A percentile compares a stretch with the other conserved stretches of the same genome.
These are phyloP conservation scores for Coleophoma eucalyptorum DNA, from an alignment of 2,329 filamentous ascomycete genomes.

Conservation along the genomic window DNA sequence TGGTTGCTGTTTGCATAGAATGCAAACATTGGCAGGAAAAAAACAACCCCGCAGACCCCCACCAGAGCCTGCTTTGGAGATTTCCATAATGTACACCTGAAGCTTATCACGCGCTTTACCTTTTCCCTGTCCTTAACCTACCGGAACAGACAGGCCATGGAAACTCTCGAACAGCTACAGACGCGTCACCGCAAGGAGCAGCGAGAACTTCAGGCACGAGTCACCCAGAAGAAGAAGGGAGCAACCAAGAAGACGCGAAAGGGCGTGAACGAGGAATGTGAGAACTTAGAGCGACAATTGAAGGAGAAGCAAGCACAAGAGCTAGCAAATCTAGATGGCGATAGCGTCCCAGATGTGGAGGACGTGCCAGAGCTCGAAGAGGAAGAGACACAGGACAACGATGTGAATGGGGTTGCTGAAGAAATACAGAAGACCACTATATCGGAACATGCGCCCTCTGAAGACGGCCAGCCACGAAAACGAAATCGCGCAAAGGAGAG, in stretches of 20 bases:
- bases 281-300: constrained; percentile 61
- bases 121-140: not conserved
- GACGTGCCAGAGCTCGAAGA: constrained; percentile 14
- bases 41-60: not conserved
- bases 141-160: constrained; percentile 23
- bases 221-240: constrained; percentile 95
- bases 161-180: constrained; percentile 72
- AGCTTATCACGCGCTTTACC: not conserved
- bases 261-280: constrained; percentile 73
- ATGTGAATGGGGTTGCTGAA: constrained; percentile 11
- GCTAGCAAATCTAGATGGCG: constrained; percentile 38
- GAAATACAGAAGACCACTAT: constrained; percentile 16
- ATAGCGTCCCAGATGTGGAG: constrained; percentile 9
- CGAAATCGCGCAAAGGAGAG: constrained; percentile 90
- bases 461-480: constrained; percentile 47
- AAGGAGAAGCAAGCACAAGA: constrained; percentile 66
- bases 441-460: constrained; percentile 12
- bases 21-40: not conserved
- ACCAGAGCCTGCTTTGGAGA: not conserved
- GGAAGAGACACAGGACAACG: constrained; percentile 1
- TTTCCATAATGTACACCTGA: no score
- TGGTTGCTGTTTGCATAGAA: no score
- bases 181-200: constrained; percentile 83
- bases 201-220: constrained; percentile 76
- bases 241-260: constrained; percentile 84